Evolutionary conservation across 2,329 filamentous ascomycete genomes (phyloP), one percentile per base, ranked within the genome.

Genomic region (Aspergillus sp.): DNA sequence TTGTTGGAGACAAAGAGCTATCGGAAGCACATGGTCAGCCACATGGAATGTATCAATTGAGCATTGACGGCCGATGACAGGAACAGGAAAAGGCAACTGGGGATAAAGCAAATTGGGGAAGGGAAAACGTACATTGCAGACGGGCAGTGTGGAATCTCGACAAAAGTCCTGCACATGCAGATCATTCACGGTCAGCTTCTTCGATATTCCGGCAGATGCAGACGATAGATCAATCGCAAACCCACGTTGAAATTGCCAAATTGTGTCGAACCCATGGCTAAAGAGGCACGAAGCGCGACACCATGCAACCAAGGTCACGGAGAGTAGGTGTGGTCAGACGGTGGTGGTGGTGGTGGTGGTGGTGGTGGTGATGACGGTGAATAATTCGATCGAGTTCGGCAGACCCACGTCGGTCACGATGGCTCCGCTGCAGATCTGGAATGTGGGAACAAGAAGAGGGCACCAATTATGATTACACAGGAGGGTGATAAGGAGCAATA

Each of bases 81-180:
- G 23, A 23, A 25, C 32, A 17, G 52, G 62, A 57, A 57, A 44
- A 57, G 36, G 52, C 1, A 27, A 27, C 7, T 60, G 36, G 23
- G 41, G 53, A 30, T 21, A 44, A 23, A 19, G 36, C 42, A 62
- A 38, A 30, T 48, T 39, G 53, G 55, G 51, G 62, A 57, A 36
- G 11, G 51, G 62, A 57, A 36, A 13, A 85, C 89, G 71, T 84
- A 93, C 90, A 84, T 94, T 94, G 83, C 90, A 95, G 70, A 94
- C 82, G 57, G 91, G 90, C 70, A 94, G 82, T 60, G 90, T 93
- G 70, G 90, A 90, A 80, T 93, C 90, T 74, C 86, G 88, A 83
- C 91, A 95, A 76, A 95, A 93, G 73, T 89, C 81, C 90, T 94
- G 67, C 68, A 48, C 62, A 67, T 67, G 62, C 54, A 60, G 62